Evolutionary conservation across 2,329 filamentous ascomycete species (phyloP), one percentile per base, ranked within the genome.

Genomic region (Parastagonospora nodorum): DNA sequence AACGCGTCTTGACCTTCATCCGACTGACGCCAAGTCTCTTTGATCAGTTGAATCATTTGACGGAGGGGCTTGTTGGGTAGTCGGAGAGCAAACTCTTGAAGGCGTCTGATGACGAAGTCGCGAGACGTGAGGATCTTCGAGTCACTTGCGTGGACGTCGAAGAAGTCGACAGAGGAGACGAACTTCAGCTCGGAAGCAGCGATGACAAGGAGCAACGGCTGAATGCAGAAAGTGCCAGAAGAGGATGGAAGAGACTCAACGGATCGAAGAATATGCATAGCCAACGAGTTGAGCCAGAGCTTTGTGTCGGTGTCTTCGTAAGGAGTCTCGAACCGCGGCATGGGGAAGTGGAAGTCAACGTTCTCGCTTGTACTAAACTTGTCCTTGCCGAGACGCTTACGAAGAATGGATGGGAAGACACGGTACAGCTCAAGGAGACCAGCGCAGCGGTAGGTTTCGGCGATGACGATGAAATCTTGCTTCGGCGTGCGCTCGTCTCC

Each of bases 371-470:
- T 60, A 30, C 57, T 58, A 32, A 58, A 50, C 24, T 60, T 63
- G 45, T 63, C 63, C 9, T 53, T 69, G 48, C 59, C 68, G 8
- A 81, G 59, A 38, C 79, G 75, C 30, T 73, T 74, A n/a, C 72
- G 73, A 1, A 82, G 69, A 31, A 81, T 69, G 28, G 80, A 77
- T 2, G 82, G 81, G 48, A 83, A 83, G 28, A 79, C 77, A 19
- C 78, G 77, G 59, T 84, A 84, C 15, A 84, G 63, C 55, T 84
- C 80, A 39, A 84, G 69, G 4, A 84, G 73, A 1, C 80, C 82
- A 2, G 78, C 75, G 45, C 77, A 79, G 30, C 81, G 78, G 52
- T 82, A 82, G 1, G 79, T 77, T 55, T 83, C 78, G 2, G 81
- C 81, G 55, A 82, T 75, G 7, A 77, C 75, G 31, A 83, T 72